phyloP scores from a whole-genome alignment of 257 asterid genomes.

The Pogostemon cablin region DNA sequence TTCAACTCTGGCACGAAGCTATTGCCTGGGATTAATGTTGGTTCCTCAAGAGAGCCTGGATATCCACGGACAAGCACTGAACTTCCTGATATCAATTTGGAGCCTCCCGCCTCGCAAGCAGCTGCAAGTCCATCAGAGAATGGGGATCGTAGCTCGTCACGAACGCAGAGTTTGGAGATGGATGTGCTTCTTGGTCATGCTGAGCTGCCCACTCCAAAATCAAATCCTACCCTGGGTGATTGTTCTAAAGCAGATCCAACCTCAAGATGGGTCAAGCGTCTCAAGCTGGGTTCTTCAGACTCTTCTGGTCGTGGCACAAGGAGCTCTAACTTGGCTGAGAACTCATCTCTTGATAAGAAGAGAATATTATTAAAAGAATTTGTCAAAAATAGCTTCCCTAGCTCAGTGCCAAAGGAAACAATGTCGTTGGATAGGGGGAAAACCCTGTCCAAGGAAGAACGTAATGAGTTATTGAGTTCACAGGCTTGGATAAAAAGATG shows the following conservation, averaged over 20 bases:
- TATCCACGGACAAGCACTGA: constrained; percentile 19
- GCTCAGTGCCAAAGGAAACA: constrained; percentile 34
- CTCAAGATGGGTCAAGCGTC: constrained; percentile 77
- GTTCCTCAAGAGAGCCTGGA: constrained; percentile 36
- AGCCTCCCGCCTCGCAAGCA: constrained; percentile 46
- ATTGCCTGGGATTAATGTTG: constrained; percentile 14
- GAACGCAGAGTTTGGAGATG: constrained; percentile 81
- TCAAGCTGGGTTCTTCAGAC: constrained; percentile 48
- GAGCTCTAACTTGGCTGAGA: constrained; percentile 39
- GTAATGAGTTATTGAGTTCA: constrained; percentile 45
- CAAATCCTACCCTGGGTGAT: constrained; percentile 21
- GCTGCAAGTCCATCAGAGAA: constrained; percentile 41
- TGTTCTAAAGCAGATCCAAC: constrained; percentile 46
- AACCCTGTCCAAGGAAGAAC: not conserved
- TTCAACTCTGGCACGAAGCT: constrained; percentile 21
- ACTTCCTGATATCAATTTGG: constrained; percentile 53
- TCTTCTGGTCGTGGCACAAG: constrained; percentile 48
- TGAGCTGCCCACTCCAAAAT: constrained; percentile 47
- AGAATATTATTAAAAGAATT: constrained; percentile 27
- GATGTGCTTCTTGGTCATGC: constrained; percentile 52
- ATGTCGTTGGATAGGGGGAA: not conserved
- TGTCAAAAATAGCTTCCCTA: constrained; percentile 24
- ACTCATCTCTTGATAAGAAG: constrained; percentile 39
- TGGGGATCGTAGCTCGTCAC: constrained; percentile 53
- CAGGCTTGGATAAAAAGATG: constrained; percentile 78